Conservation (phyloP, 495 filamentous ascomycete genomes). For the Penicillium waksmanii region DNA sequence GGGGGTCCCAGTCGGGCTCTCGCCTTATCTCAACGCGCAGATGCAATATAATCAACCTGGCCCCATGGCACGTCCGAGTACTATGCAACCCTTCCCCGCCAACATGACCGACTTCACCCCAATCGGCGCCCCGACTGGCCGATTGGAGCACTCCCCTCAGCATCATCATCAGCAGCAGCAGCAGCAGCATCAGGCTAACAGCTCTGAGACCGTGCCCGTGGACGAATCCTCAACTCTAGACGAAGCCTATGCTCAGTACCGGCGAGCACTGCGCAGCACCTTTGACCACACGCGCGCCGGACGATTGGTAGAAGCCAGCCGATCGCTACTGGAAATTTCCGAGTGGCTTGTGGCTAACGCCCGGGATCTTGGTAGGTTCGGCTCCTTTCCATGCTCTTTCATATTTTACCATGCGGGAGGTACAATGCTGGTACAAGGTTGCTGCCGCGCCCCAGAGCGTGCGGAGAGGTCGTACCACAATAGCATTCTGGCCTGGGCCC, state of each 20-base stretch:
- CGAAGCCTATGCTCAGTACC: slow-evolving; percentile 75
- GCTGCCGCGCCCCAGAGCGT: slow-evolving; percentile 1
- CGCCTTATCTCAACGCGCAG: slow-evolving; percentile 57
- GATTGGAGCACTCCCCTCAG: slow-evolving; percentile 30
- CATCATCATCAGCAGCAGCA: not conserved
- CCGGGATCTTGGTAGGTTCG: slow-evolving; percentile 76
- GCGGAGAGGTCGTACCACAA: slow-evolving; percentile 12
- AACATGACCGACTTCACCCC: slow-evolving; percentile 58
- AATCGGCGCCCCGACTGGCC: slow-evolving; percentile 33
- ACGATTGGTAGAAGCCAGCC: slow-evolving; percentile 71
- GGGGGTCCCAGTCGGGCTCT: slow-evolving; percentile 52
- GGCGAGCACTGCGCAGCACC: slow-evolving; percentile 69
- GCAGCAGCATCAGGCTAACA: not conserved
- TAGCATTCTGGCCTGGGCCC: slow-evolving; percentile 22
- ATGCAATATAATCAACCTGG: slow-evolving; percentile 59
- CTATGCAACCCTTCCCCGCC: slow-evolving; percentile 56
- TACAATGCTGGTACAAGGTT: slow-evolving; percentile 7
- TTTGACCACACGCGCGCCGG: slow-evolving; percentile 77
- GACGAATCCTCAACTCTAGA: slow-evolving; percentile 48
- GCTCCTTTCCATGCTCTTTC: slow-evolving; percentile 24
- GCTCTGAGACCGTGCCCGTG: slow-evolving; percentile 18
- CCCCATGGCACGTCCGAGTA: slow-evolving; percentile 51
- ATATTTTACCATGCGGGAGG: slow-evolving; percentile 9
- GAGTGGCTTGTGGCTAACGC: slow-evolving; percentile 85
- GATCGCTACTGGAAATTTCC: slow-evolving; percentile 75